Base-by-base conservation (phyloP, 495 filamentous ascomycete species). In the Penicillium fimorum region DNA sequence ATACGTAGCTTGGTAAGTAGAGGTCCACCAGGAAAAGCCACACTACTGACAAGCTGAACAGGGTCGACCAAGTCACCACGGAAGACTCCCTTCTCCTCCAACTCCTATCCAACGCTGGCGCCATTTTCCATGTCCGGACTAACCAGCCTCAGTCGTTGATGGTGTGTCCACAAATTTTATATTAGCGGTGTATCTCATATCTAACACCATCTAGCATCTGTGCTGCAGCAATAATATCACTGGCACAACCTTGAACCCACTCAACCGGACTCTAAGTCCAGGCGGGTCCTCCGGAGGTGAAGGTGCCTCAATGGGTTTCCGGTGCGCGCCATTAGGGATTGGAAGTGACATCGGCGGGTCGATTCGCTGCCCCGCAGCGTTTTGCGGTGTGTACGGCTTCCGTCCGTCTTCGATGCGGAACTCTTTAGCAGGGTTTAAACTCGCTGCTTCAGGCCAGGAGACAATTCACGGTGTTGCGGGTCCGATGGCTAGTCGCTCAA, bases 241-340 rank as follows among this genome's bases (percentile, higher is more conserved):
- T 37, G 86, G 87, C 11, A 73, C 79, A 10, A 85, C 82, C 0
- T 54, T 83, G 7, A 90, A 92, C 67, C 87, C 87, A 0, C 61
- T 75, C 51, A 86, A 88, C 62, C 76, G 71, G 3, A 75, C 68
- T 1, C 71, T 79, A 2, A 84, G 80, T 0, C 63, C 80, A 0
- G 87, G 87, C 3, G 87, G 87, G 1, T 85, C 81, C 2, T 84
- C 83, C 0, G 86, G 87, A 9, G 88, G 88, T 24, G 88, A 91
- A 67, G 86, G 80, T 3, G 87, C 84, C 1, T 75, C 89, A 11
- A 69, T 87, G 40, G 84, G 76, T 4, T 76, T 89, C 50, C 73
- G 78, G 40, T 87, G 86, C 12, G 78, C 78, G 11, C 75, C 81
- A 24, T 66, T 90, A 4, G 88, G 87, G 2, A 81, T 90, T 48